Base-by-base conservation (phyloP, 2,329 filamentous ascomycete species). In the Epichloe sylvatica region DNA sequence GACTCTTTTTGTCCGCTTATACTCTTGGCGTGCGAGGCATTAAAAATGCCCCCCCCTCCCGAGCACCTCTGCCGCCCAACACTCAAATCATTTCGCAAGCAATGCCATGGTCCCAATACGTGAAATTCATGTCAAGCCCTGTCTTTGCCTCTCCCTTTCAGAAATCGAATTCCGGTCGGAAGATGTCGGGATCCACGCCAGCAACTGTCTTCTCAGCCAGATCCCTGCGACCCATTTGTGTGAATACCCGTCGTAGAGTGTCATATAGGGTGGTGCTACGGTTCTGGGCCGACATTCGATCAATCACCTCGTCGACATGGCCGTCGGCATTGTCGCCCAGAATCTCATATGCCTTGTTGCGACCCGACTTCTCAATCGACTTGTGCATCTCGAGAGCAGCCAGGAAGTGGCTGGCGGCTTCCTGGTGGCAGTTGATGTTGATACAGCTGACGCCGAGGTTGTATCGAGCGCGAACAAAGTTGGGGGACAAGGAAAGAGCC, bases 401-500 rank as follows among this genome's bases (percentile, higher is more conserved):
- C 13, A 98, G 78, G 51, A 98, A 78, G 68, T 98, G 92, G 53
- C 88, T 84, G 2, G 92, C 92, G 0, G 92, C 92, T 69, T 97
- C 87, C 15, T 86, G 84, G 64, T 89, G 90, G 67, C 91, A 96
- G 49, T 90, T 90, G 58, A 97, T 94, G 68, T 97, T 97, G 67
- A 98, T 97, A 67, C 92, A 97, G 52, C 81, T 87, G 9, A 97
- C 92, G 43, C 92, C 92, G 1, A 98, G 79, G 67, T 98, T 98
- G 72, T 98, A 98, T 42, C 92, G 79, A 3, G 92, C 92, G 51
- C 92, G 86, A 17, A 98, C 94, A 63, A 98, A 98, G 71, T 98
- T 98, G 49, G 91, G 87, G 50, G 90, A 85, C 53, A 96, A 78
- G 41, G 82, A 84, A 8, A 98, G 78, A 0, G 92, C 92, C 63